Conservation (phyloP, 192 early-diverging fungal species). For the Pilaira anomala region DNA sequence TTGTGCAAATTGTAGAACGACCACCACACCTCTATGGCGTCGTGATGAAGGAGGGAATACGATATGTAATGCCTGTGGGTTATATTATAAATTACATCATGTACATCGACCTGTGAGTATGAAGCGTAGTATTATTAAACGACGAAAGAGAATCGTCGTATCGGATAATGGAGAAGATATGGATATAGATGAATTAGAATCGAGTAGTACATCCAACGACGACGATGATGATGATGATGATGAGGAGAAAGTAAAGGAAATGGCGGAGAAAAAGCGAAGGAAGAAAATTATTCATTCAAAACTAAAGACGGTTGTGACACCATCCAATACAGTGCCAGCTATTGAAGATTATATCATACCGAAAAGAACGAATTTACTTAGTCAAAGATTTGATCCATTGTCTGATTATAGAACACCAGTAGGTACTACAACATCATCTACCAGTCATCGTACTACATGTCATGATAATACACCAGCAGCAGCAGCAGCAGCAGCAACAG, state of each 20-base stretch:
- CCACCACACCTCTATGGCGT: conserved; percentile 77
- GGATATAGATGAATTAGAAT: conserved; percentile 12
- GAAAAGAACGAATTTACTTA: no score
- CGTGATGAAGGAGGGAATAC: conserved; percentile 70
- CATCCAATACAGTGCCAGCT: conserved; percentile 31
- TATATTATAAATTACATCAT: conserved; percentile 87
- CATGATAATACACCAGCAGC: background rate
- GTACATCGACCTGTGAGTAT: conserved; percentile 76
- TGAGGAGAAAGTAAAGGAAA: background rate
- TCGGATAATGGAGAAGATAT: conserved; percentile 12
- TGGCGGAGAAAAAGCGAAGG: background rate
- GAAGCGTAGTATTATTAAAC: conserved; percentile 74
- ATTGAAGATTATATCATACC: conserved; percentile 52
- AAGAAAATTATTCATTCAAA: background rate
- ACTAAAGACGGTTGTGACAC: background rate
- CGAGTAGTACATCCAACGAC: no score
- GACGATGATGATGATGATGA: background rate
- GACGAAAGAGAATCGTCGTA: conserved; percentile 59
- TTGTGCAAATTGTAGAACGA: conserved; percentile 78
- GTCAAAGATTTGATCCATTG: conserved; percentile 20
- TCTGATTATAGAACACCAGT: conserved; percentile 20
- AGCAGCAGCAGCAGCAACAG: background rate
- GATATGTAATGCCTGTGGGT: conserved; percentile 84
- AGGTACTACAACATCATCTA: no score
- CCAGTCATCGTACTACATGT: no score